Percentiles rank a stretch among this genome's conserved stretches.
Conservation (phyloP, 164 flowering plant species). For the Berberis thunbergii region DNA sequence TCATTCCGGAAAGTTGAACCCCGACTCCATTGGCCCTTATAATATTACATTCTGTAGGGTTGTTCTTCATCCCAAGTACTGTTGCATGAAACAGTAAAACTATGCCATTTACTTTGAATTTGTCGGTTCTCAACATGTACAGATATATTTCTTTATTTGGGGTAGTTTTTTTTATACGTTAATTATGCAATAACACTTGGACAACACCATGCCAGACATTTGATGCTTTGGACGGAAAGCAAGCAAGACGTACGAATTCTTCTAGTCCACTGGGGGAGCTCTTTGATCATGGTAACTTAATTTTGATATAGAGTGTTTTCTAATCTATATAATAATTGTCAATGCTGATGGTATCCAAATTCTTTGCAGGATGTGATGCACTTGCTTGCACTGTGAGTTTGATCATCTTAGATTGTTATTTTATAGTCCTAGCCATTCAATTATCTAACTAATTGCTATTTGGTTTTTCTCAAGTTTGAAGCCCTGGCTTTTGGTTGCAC, state of each 20-base stretch:
- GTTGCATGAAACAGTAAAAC: too few species aligned
- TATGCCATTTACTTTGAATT: too few species aligned
- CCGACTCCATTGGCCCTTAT: too few species aligned
- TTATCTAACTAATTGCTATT: slow-evolving; percentile 4
- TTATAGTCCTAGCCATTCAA: neutral
- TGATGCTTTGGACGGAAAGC: slow-evolving; percentile 99
- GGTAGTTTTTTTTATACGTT: neutral
- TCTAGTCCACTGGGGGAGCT: slow-evolving; percentile 99
- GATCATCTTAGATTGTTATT: slow-evolving; percentile 4
- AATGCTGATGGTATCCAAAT: slow-evolving; percentile 7
- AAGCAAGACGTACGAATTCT: slow-evolving; percentile 96
- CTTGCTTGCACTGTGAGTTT: slow-evolving; percentile 87
- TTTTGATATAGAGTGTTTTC: neutral
- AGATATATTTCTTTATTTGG: neutral
- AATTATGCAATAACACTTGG: neutral
- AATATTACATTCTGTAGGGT: too few species aligned
- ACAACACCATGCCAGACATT: slow-evolving; percentile 51
- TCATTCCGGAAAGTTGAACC: too few species aligned
- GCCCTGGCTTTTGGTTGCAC: slow-evolving; percentile 90
- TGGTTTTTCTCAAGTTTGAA: slow-evolving; percentile 56
- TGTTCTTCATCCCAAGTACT: too few species aligned
- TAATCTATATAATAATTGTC: neutral
- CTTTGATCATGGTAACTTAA: slow-evolving; percentile 80
- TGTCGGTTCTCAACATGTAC: too few species aligned
- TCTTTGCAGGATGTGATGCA: slow-evolving; percentile 91